A percentile compares a stretch with the other conserved stretches of the same genome.
These are phyloP conservation scores for Plasmodium inui DNA, from an alignment of 169 alveolate species.

Conservation along the genomic window DNA sequence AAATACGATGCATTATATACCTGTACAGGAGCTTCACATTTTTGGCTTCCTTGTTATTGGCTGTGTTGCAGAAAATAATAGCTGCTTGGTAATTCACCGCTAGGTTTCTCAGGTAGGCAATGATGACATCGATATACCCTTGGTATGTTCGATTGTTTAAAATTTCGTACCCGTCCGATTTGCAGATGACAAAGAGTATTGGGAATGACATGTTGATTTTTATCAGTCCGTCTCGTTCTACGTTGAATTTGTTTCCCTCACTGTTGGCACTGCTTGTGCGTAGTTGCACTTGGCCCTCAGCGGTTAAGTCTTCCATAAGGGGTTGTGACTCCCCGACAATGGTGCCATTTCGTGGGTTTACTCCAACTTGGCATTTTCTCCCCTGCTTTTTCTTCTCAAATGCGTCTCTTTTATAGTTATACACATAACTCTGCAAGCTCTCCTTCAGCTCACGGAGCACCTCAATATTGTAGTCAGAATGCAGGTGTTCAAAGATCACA, in stretches of 20 bases:
- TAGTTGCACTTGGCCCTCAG: neutral
- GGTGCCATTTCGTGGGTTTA: neutral
- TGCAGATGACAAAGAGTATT: constrained; percentile 50
- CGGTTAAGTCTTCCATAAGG: neutral
- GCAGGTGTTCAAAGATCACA: constrained; percentile 13
- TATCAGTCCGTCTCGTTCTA: neutral
- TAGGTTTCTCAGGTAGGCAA: constrained; percentile 37
- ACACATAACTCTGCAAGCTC: constrained; percentile 22
- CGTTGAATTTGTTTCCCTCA: neutral
- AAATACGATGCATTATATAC: constrained; percentile 48
- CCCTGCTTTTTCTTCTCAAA: neutral
- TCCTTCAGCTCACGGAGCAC: constrained; percentile 16
- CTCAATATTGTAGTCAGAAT: constrained; percentile 9
- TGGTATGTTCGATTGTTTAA: constrained; percentile 69
- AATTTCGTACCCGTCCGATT: constrained; percentile 73
- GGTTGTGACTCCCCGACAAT: neutral
- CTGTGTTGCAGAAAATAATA: constrained; percentile 47
- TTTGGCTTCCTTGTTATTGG: constrained; percentile 36
- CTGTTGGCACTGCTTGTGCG: neutral
- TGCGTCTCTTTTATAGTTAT: constrained; percentile 27
- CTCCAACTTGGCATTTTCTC: neutral
- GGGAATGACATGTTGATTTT: constrained; percentile 64
- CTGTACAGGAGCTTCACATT: constrained; percentile 47
- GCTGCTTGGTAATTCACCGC: constrained; percentile 65
- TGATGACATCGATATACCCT: constrained; percentile 61